These are phyloP conservation scores for Ogataea naganishii DNA, from an alignment of 805 yeast genomes.

Conservation along the genomic window DNA sequence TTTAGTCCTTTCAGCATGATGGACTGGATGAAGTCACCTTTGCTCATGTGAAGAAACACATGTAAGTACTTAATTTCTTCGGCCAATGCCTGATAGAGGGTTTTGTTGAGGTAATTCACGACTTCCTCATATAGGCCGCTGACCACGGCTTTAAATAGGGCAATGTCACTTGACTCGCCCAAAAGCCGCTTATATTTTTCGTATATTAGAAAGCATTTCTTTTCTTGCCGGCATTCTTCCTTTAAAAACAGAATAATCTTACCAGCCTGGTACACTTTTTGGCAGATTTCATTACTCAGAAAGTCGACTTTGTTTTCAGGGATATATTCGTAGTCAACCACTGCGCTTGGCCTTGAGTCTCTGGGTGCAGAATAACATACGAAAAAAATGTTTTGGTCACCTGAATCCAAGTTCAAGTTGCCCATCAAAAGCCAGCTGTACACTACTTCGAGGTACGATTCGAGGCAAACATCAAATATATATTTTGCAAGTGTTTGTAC, in stretches of 20 bases:
- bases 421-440: slow-evolving; percentile 68
- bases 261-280: slow-evolving; percentile 58
- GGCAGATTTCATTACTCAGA: slow-evolving; percentile 29
- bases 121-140: slow-evolving; percentile 43
- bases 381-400: slow-evolving; percentile 56
- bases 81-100: slow-evolving; percentile 40
- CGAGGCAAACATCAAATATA: slow-evolving; percentile 36
- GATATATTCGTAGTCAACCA: slow-evolving; percentile 2
- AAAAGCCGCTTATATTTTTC: no score
- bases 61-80: slow-evolving; percentile 56
- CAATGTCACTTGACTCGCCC: no score
- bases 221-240: slow-evolving; percentile 60
- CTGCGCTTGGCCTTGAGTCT: background rate
- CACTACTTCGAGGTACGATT: slow-evolving; percentile 54
- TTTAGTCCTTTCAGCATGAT: slow-evolving; percentile 47
- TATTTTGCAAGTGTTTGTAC: slow-evolving; percentile 33
- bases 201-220: no score
- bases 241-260: slow-evolving; percentile 58
- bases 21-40: slow-evolving; percentile 74
- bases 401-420: slow-evolving; percentile 30
- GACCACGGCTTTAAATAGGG: slow-evolving; percentile 27
- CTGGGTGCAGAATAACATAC: no score
- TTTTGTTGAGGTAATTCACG: slow-evolving; percentile 37
- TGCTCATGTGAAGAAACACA: slow-evolving; percentile 58
- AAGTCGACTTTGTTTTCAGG: slow-evolving; percentile 36